These are phyloP conservation scores for Fusarium sp. DNA, from an alignment of 2,329 filamentous ascomycete genomes.

Conservation along the genomic window DNA sequence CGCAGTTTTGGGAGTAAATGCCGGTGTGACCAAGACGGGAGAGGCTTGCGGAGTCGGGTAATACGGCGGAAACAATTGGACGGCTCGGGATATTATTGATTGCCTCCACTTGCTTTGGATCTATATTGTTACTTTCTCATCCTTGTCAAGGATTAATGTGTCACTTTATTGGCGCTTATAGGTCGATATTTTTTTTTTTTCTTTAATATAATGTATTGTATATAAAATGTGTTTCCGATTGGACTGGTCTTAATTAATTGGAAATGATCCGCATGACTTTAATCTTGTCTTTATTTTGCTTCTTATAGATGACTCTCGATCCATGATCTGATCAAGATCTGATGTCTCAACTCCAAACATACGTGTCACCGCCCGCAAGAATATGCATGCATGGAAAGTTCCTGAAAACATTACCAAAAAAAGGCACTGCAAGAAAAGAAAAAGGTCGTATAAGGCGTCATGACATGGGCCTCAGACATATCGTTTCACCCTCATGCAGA, in stretches of 20 bases:
- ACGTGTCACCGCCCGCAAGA: not conserved
- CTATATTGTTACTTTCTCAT: constrained; percentile 5
- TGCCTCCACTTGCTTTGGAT: not conserved
- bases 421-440: not conserved
- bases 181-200: not conserved
- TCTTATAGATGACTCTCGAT: not conserved
- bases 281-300: not conserved
- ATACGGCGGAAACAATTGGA: not conserved
- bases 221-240: not conserved
- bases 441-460: not conserved
- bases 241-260: not conserved
- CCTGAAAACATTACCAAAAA: not conserved
- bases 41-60: constrained; percentile 17
- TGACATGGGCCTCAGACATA: not conserved
- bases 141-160: not conserved
- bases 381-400: not conserved
- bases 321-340: not conserved
- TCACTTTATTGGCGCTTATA: not conserved
- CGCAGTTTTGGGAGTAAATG: not conserved
- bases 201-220: not conserved
- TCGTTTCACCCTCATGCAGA: not conserved
- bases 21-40: not conserved
- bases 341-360: not conserved
- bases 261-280: not conserved
- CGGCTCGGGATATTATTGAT: constrained; percentile 8